Conservation (phyloP, 768 basidiomycete species). For the Suillus subalutaceus region DNA sequence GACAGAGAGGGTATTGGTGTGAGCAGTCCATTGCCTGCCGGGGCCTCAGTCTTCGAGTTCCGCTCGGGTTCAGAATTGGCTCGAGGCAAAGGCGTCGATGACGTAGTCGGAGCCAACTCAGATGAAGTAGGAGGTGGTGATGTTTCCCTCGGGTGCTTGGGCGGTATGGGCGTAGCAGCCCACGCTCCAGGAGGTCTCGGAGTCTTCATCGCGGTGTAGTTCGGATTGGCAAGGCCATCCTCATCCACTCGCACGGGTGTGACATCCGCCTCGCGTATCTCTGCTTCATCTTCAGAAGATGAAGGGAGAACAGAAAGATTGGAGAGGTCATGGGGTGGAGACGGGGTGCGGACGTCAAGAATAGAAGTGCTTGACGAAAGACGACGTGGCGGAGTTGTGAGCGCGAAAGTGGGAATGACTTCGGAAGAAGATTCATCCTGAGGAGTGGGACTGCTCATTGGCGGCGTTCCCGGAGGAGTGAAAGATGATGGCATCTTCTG, state of each 20-base stretch:
- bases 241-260: conserved; percentile 25
- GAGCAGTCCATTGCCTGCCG: conserved; percentile 26
- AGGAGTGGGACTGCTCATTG: conserved; percentile 6
- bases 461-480: conserved; percentile 32
- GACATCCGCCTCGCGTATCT: conserved; percentile 30
- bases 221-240: conserved; percentile 18
- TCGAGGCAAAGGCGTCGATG: conserved; percentile 29
- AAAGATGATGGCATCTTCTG: conserved; percentile 12
- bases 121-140: conserved; percentile 21
- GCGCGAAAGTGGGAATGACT: conserved; percentile 22
- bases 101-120: conserved; percentile 25
- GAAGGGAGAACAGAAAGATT: conserved; percentile 69
- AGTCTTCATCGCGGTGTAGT: conserved; percentile 43
- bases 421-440: conserved; percentile 10
- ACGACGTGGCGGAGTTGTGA: conserved; percentile 53
- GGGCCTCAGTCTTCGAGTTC: conserved; percentile 19
- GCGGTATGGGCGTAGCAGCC: conserved; percentile 41
- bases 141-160: conserved; percentile 19
- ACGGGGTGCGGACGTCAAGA: conserved; percentile 60
- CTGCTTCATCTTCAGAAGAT: conserved; percentile 52
- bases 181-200: conserved; percentile 51
- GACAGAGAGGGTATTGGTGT: conserved; percentile 56
- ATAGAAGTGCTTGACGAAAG: conserved; percentile 44
- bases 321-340: conserved; percentile 63
- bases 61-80: conserved; percentile 17